Evolutionary conservation across 106 monocot genomes (phyloP).

Genomic region (Allium sativum): DNA sequence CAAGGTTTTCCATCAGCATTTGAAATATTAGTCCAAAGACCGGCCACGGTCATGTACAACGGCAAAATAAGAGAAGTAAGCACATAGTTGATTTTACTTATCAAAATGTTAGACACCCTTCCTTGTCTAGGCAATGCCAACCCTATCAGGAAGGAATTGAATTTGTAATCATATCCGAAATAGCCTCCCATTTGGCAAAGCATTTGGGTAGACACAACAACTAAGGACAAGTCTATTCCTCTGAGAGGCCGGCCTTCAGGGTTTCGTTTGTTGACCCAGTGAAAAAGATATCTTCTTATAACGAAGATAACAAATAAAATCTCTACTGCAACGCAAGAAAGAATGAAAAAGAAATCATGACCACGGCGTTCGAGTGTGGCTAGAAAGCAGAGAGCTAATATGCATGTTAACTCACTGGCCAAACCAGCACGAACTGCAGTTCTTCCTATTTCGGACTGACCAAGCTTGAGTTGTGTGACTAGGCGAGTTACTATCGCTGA

Average conservation of each 20-base stretch:
- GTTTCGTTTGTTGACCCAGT: constrained; percentile 32
- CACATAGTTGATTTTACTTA: constrained; percentile 50
- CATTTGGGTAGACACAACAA: not conserved
- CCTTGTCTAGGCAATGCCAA: constrained; percentile 50
- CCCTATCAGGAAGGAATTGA: constrained; percentile 55
- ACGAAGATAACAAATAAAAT: constrained; percentile 10
- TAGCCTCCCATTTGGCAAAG: constrained; percentile 5
- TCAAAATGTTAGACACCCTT: constrained; percentile 39
- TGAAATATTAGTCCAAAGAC: not conserved
- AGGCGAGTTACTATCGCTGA: constrained; percentile 58
- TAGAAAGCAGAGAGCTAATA: constrained; percentile 14
- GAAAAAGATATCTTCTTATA: constrained; percentile 8
- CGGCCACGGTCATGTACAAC: constrained; percentile 24
- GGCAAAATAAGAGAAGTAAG: constrained; percentile 38
- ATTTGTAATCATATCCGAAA: constrained; percentile 20
- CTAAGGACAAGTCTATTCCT: constrained; percentile 29
- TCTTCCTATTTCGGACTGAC: constrained; percentile 50
- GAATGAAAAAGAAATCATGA: not conserved
- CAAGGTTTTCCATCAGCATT: not conserved
- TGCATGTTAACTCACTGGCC: constrained; percentile 46
- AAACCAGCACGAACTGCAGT: constrained; percentile 35
- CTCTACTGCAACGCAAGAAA: constrained; percentile 3
- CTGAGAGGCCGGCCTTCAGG: constrained; percentile 49
- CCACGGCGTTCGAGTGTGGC: not conserved
- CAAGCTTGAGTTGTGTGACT: constrained; percentile 66